These are phyloP conservation scores for Cladosporium cucumerinum DNA, from an alignment of 2,329 filamentous ascomycete species.

Conservation along the genomic window DNA sequence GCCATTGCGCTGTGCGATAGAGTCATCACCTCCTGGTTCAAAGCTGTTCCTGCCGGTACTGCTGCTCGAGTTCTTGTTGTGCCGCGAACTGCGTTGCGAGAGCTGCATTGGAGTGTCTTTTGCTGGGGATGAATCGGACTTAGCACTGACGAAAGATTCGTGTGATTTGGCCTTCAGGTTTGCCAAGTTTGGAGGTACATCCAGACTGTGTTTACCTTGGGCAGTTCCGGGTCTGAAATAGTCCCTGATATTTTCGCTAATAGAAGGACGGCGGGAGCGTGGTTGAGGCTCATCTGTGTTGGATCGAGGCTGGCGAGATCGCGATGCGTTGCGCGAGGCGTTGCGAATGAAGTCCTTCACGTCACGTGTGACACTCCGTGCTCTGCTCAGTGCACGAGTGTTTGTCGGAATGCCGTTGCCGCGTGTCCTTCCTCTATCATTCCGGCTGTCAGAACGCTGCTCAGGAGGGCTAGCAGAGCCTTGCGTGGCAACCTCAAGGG, in stretches of 20 bases:
- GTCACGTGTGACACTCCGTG: constrained; percentile 19
- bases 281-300: background rate
- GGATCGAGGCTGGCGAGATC: background rate
- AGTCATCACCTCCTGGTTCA: constrained; percentile 16
- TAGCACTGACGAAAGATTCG: constrained; percentile 25
- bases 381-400: constrained; percentile 20
- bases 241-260: constrained; percentile 34
- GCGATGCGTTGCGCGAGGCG: constrained; percentile 5
- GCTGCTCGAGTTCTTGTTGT: constrained; percentile 18
- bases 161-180: constrained; percentile 24
- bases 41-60: constrained; percentile 19
- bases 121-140: constrained; percentile 21
- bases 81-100: constrained; percentile 6
- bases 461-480: background rate
- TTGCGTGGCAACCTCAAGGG: background rate
- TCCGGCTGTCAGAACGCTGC: constrained; percentile 2
- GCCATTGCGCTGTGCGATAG: constrained; percentile 14
- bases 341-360: constrained; percentile 17
- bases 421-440: constrained; percentile 3
- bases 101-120: constrained; percentile 12
- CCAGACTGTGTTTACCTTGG: constrained; percentile 28
- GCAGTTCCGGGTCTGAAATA: constrained; percentile 39
- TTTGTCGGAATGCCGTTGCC: constrained; percentile 8
- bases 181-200: constrained; percentile 29
- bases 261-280: constrained; percentile 7